Percentiles rank a stretch among this genome's conserved stretches.
Evolutionary conservation across 169 alveolate genomes (phyloP).

Genomic region (Blepharisma undulans): DNA sequence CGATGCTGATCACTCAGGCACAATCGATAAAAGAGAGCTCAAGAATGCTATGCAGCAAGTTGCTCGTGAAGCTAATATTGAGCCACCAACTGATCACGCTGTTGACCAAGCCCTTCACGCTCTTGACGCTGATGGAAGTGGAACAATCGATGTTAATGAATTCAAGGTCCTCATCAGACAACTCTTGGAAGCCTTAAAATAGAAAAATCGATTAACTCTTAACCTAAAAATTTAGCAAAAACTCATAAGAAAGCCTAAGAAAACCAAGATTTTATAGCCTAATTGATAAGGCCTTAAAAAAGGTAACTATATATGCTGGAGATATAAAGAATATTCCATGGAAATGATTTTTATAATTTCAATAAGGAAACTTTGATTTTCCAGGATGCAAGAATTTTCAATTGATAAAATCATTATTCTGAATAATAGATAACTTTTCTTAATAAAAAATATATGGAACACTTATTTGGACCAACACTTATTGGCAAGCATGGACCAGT

Average conservation of each 20-base stretch:
- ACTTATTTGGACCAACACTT: conserved; percentile 1
- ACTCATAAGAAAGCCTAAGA: neutral
- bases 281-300: neutral
- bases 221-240: neutral
- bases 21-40: conserved; percentile 48
- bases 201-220: neutral
- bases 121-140: conserved; percentile 53
- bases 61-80: conserved; percentile 42
- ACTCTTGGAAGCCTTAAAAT: conserved; percentile 41
- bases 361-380: too few relatives aligned
- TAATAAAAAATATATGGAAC: neutral
- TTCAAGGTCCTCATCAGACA: conserved; percentile 48
- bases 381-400: too few relatives aligned
- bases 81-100: conserved; percentile 53
- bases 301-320: neutral
- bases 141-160: conserved; percentile 46
- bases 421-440: neutral
- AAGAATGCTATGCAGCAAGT: conserved; percentile 40
- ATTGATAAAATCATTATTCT: neutral
- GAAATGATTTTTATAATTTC: too few relatives aligned
- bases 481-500: neutral
- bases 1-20: conserved; percentile 54
- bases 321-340: neutral
- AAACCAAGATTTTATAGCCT: neutral
- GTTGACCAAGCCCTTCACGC: conserved; percentile 41